Percentiles rank a stretch among this genome's conserved stretches.
Evolutionary conservation across 805 yeast species (phyloP).

Genomic region (Sugiyamaella americana): DNA sequence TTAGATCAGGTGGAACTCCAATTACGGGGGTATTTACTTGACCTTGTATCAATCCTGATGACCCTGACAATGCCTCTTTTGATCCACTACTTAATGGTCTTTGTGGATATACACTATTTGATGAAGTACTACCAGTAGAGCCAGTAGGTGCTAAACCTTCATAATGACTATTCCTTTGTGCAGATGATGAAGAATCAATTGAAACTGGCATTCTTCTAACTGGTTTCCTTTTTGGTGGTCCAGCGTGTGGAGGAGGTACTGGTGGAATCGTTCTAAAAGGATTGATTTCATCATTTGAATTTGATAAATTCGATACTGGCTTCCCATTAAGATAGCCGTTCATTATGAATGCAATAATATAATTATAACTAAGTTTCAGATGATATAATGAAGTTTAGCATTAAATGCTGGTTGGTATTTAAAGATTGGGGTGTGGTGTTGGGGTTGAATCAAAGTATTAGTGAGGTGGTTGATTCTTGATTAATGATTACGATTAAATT

Average conservation of each 20-base stretch:
- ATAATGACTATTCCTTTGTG: neutral
- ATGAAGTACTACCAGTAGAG: neutral
- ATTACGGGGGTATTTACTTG: no score
- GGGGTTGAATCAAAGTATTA: no score
- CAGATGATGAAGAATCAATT: neutral
- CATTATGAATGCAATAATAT: no score
- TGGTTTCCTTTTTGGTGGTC: conserved; percentile 16
- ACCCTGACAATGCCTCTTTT: no score
- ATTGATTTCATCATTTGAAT: no score
- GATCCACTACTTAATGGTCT: neutral
- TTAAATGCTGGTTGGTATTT: no score
- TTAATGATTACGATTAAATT: no score
- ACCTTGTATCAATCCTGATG: neutral
- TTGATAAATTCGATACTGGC: conserved; percentile 10
- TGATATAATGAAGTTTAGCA: no score
- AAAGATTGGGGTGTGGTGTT: no score
- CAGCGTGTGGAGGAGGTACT: conserved; percentile 13
- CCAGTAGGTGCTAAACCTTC: neutral
- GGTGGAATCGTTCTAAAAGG: conserved; percentile 11
- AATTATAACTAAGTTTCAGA: no score
- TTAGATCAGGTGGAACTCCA: neutral
- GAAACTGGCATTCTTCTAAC: conserved; percentile 16
- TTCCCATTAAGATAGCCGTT: conserved; percentile 16
- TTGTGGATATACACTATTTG: neutral
- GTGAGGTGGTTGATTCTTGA: no score